These are phyloP conservation scores for Ochetophila trinervis DNA, from an alignment of 306 rosid species.

Conservation along the genomic window DNA sequence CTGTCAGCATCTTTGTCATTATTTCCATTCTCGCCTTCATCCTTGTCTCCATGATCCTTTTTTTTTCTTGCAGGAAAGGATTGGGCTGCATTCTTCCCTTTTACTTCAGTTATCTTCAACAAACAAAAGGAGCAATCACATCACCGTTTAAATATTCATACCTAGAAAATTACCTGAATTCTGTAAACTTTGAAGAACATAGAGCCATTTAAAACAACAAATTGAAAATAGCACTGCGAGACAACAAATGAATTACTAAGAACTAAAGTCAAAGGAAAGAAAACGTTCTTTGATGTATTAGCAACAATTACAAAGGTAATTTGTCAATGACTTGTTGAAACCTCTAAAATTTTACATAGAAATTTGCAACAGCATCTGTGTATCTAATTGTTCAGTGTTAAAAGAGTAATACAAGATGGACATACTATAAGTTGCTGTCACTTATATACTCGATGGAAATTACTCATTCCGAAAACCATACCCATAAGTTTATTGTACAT, in stretches of 20 bases:
- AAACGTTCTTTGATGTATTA: not conserved
- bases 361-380: too few species aligned
- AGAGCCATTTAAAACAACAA: not conserved
- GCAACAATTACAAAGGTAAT: not conserved
- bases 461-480: too few species aligned
- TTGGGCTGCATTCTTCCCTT: conserved; percentile 57
- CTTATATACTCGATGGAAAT: too few species aligned
- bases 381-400: too few species aligned
- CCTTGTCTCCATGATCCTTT: conserved; percentile 60
- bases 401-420: too few species aligned
- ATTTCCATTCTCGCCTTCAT: conserved; percentile 41
- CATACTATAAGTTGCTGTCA: too few species aligned
- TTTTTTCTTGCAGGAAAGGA: conserved; percentile 64
- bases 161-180: not conserved
- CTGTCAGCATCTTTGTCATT: conserved; percentile 44
- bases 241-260: not conserved
- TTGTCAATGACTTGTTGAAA: not conserved
- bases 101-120: conserved; percentile 47
- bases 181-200: not conserved
- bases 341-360: too few species aligned
- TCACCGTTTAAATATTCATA: not conserved
- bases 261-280: not conserved
- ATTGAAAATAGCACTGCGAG: not conserved
- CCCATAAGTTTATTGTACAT: too few species aligned
- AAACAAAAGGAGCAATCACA: conserved; percentile 14